These are phyloP conservation scores for Emmonsia crescens DNA, from an alignment of 2,329 filamentous ascomycete genomes.

Conservation along the genomic window DNA sequence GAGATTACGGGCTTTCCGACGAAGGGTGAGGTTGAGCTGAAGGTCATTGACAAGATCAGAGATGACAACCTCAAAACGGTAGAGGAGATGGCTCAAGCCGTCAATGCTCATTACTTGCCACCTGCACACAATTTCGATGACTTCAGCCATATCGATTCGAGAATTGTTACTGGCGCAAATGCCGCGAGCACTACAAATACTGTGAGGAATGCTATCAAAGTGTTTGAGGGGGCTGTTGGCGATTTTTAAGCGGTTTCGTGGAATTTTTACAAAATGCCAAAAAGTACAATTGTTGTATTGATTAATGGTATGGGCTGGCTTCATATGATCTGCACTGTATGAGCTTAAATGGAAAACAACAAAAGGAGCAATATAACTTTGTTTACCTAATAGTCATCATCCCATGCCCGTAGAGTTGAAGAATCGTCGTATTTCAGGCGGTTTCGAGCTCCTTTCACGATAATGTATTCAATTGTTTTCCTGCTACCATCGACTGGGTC, in stretches of 20 bases:
- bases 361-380: too few species aligned
- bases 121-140: conserved; percentile 12
- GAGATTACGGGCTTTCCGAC: conserved; percentile 32
- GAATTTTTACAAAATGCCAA: background rate
- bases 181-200: conserved; percentile 32
- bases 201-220: conserved; percentile 29
- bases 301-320: background rate
- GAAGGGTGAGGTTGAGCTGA: conserved; percentile 27
- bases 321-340: background rate
- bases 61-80: conserved; percentile 13
- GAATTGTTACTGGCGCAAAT: conserved; percentile 34
- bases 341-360: background rate
- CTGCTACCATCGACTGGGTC: too few species aligned
- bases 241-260: conserved; percentile 6
- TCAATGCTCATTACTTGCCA: conserved; percentile 8
- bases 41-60: conserved; percentile 24
- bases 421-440: too few species aligned
- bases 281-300: background rate
- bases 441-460: too few species aligned
- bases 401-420: too few species aligned
- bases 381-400: too few species aligned
- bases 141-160: conserved; percentile 13
- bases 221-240: conserved; percentile 22
- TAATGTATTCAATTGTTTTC: too few species aligned
- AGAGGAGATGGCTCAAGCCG: conserved; percentile 10